Base-by-base conservation (phyloP, 176 grass and related monocot species). In the Poa pratensis region DNA sequence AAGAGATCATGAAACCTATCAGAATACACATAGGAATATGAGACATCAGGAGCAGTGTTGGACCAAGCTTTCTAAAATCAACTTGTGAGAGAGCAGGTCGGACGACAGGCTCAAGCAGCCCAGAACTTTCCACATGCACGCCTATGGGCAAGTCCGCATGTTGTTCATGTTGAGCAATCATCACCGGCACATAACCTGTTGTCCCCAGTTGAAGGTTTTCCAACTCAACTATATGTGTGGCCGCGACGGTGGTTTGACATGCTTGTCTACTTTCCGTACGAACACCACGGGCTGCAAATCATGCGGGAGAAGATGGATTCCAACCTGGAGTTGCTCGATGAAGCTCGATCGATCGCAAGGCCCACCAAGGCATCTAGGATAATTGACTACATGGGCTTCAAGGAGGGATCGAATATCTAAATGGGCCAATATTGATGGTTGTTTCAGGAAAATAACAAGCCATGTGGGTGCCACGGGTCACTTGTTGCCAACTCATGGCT, bases 51-150 rank as follows among this genome's bases (percentile, higher is more conserved):
- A 52, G 16, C 4, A 52, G 5, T 52, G 50, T 18, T 18, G 15
- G 50, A 52, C 17, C 50, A 6, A 18, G 17, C 5, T 5, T 52
- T 10, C 13, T 52, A 16, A 18, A 18, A 52, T 18, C 50, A 17
- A 18, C 55, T 0, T 58, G 2, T 96, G 89, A 89, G 39, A 63
- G 13, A 75, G 73, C 19, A 88, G 84, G 76, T 93, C 93, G 78
- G 84, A 86, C 9, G 43, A 30, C 9, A 17, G 26, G 6, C 23
- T 32, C 48, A 91, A 82, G n/a, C 46, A 48, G 58, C 18, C 86
- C 52, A 37, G 27, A 5, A 75, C 40, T 32, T 93, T 96, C 71
- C 80, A 90, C 85, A 61, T 91, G 49, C 84, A 76, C 9, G 19
- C 69, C 20, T 42, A 82, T 13, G n/a, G 62, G 50, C 62, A 24